Percentiles rank a stretch among this genome's conserved stretches.
These are phyloP conservation scores for Acanthamoeba culbertsoni DNA, from an alignment of 208 protist genomes.

Conservation along the genomic window DNA sequence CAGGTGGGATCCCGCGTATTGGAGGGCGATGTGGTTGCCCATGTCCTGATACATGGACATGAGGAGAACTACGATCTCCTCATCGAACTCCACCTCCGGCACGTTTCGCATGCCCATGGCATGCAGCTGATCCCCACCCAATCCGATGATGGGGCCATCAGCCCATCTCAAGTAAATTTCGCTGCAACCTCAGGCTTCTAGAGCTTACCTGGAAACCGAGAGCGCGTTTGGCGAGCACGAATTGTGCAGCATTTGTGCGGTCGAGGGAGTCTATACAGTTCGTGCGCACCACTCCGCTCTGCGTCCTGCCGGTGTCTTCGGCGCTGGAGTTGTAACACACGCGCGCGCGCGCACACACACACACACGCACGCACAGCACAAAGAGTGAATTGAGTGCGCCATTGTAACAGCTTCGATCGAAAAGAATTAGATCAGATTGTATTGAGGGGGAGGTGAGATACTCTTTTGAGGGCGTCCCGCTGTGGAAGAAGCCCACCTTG, in stretches of 20 bases:
- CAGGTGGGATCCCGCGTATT: conserved; percentile 65
- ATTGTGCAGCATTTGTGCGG: conserved; percentile 95
- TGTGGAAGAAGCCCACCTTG: conserved; percentile 28
- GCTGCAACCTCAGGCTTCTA: not conserved
- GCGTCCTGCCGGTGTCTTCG: conserved; percentile 63
- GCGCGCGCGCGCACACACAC: too few relatives aligned
- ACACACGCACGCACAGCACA: not conserved
- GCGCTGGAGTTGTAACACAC: too few relatives aligned
- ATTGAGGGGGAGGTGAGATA: not conserved
- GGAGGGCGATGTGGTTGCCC: conserved; percentile 83
- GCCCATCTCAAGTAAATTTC: not conserved
- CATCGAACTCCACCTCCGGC: conserved; percentile 72
- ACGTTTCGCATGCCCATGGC: conserved; percentile 73
- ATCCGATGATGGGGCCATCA: not conserved
- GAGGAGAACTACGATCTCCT: conserved; percentile 68
- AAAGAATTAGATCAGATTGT: not conserved
- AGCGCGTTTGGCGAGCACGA: conserved; percentile 88
- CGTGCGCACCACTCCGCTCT: conserved; percentile 91
- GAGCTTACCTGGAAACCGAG: conserved; percentile 73
- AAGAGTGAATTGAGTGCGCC: not conserved
- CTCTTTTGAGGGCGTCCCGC: not conserved
- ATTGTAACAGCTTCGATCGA: not conserved
- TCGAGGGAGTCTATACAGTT: conserved; percentile 98
- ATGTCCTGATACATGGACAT: conserved; percentile 82
- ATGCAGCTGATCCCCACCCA: conserved; percentile 65